phyloP scores from a whole-genome alignment of 176 grass and related monocot genomes.

The Hordeum vulgare region DNA sequence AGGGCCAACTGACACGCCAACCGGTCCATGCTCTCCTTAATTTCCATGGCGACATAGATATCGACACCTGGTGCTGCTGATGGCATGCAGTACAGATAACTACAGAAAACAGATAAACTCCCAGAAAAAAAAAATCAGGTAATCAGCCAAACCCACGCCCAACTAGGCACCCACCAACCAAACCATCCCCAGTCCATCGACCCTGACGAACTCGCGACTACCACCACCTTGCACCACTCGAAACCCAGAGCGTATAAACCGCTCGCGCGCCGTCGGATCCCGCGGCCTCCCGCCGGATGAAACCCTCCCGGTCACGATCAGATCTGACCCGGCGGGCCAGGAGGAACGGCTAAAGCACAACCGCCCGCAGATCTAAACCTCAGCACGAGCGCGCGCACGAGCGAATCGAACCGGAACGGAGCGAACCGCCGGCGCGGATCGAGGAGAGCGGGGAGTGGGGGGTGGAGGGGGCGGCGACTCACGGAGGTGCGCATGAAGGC shows the following conservation, averaged over 20 bases:
- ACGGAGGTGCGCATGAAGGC: conserved; percentile 50
- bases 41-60: not conserved
- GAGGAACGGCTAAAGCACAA: not conserved
- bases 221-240: not conserved
- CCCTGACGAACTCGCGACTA: not conserved
- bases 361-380: conserved; percentile 25
- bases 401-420: not conserved
- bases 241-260: not conserved
- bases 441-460: not conserved
- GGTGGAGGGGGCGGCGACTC: not conserved
- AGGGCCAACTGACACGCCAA: not conserved
- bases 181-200: not conserved
- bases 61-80: not conserved
- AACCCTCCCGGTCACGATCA: not conserved
- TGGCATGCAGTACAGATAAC: not conserved
- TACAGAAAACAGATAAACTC: not conserved
- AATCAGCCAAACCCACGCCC: not conserved
- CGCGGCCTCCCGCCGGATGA: not conserved
- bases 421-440: not conserved
- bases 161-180: not conserved
- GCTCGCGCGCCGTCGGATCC: not conserved
- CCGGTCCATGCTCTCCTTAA: not conserved
- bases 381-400: not conserved
- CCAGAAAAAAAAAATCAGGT: not conserved
- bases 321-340: not conserved